Conservation (phyloP, 129 eudicot species). For the Tagetes patula region DNA sequence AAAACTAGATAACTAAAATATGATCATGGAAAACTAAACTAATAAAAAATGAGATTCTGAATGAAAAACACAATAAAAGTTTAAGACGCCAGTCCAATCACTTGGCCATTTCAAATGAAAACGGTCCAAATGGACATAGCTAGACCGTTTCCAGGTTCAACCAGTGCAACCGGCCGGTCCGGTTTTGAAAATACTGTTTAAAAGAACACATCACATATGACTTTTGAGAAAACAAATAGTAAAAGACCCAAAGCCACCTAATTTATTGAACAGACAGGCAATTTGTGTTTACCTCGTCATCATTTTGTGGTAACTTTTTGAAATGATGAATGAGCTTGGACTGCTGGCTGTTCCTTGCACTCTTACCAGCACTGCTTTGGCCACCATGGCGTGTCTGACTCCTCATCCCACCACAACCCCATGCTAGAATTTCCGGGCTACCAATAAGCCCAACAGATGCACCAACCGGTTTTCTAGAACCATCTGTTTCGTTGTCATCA, state of each 20-base stretch:
- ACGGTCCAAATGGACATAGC: too few relatives aligned
- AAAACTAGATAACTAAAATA: too few relatives aligned
- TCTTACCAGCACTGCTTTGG: constrained; percentile 47
- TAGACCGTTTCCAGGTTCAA: too few relatives aligned
- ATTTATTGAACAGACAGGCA: neutral
- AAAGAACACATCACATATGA: neutral
- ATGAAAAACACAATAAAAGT: too few relatives aligned
- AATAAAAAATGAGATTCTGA: too few relatives aligned
- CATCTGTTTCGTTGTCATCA: constrained; percentile 31
- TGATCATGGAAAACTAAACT: too few relatives aligned
- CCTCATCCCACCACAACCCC: constrained; percentile 86
- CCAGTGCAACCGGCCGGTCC: too few relatives aligned
- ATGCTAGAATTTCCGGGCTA: constrained; percentile 47
- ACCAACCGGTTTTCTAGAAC: neutral
- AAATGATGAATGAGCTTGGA: constrained; percentile 62
- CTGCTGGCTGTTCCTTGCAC: constrained; percentile 45
- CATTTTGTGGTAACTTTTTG: constrained; percentile 46
- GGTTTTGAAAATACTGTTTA: too few relatives aligned
- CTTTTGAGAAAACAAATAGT: neutral
- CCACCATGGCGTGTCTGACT: constrained; percentile 76
- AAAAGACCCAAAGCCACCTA: neutral
- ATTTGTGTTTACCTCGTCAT: constrained; percentile 46
- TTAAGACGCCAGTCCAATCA: too few relatives aligned
- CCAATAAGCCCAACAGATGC: constrained; percentile 31
- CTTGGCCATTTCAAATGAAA: too few relatives aligned